Evolutionary conservation across 768 basidiomycete genomes (phyloP).

Genomic region (Phlebiopsis flavidoalba): DNA sequence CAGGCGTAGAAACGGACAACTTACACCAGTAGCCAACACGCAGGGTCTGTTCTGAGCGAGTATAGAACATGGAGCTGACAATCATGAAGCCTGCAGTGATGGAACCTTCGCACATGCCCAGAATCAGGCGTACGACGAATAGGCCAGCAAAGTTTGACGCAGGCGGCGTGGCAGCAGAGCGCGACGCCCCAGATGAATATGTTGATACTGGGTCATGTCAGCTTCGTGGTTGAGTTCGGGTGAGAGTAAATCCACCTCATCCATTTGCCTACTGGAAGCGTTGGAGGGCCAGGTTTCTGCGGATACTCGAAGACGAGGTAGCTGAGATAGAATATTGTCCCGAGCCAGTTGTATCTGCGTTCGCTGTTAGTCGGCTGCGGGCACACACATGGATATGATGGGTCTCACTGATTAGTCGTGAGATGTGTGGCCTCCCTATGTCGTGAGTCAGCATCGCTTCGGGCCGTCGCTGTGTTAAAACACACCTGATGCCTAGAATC

Average conservation of each 20-base stretch:
- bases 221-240: no score
- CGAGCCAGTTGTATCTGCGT: slow-evolving; percentile 68
- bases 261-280: slow-evolving; percentile 74
- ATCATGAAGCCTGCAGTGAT: slow-evolving; percentile 77
- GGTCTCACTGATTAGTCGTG: slow-evolving; percentile 57
- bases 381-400: not conserved
- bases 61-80: slow-evolving; percentile 76
- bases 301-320: slow-evolving; percentile 72
- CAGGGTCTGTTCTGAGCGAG: slow-evolving; percentile 60
- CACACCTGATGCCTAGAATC: slow-evolving; percentile 66
- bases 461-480: not conserved
- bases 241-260: slow-evolving; percentile 47
- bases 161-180: slow-evolving; percentile 60
- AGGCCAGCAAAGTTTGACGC: slow-evolving; percentile 62
- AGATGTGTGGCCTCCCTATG: slow-evolving; percentile 55
- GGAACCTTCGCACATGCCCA: slow-evolving; percentile 69
- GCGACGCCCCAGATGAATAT: slow-evolving; percentile 64
- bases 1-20: slow-evolving; percentile 31
- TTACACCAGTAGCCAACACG: slow-evolving; percentile 76
- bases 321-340: slow-evolving; percentile 69
- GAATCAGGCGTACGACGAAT: slow-evolving; percentile 55
- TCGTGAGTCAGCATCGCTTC: not conserved
- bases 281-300: slow-evolving; percentile 66
- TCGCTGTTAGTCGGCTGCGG: not conserved
- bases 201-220: slow-evolving; percentile 41